Evolutionary conservation across 2,329 filamentous ascomycete genomes (phyloP).

Genomic region (Nemania sp.): DNA sequence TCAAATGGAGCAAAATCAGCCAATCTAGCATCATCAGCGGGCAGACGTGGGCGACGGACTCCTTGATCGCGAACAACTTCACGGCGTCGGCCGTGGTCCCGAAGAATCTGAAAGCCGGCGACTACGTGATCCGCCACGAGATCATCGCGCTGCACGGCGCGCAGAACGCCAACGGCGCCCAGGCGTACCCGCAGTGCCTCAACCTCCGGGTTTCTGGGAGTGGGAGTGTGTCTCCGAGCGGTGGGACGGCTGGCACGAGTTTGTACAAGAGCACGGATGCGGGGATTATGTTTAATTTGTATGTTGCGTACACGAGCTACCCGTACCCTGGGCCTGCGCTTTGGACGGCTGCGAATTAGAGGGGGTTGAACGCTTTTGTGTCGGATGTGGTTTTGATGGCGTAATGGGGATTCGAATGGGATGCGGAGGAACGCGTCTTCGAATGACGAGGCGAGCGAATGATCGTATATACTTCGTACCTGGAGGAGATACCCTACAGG

Average conservation of each 20-base stretch:
- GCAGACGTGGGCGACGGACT: constrained; percentile 56
- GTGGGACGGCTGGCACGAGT: constrained; percentile 38
- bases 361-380: background rate
- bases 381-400: background rate
- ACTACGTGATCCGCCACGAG: constrained; percentile 55
- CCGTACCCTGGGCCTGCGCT: constrained; percentile 33
- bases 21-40: constrained; percentile 52
- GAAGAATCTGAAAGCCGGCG: constrained; percentile 47
- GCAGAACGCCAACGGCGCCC: constrained; percentile 39
- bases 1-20: constrained; percentile 62
- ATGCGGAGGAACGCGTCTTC: background rate
- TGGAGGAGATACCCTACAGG: no score
- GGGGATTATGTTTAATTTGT: constrained; percentile 35
- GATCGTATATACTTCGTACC: no score
- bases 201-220: constrained; percentile 47
- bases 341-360: constrained; percentile 32
- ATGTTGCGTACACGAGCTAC: constrained; percentile 29
- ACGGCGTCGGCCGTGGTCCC: constrained; percentile 50
- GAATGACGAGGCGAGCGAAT: background rate
- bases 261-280: constrained; percentile 38
- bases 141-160: constrained; percentile 54
- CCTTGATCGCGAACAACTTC: constrained; percentile 48
- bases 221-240: constrained; percentile 32
- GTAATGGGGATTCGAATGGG: background rate
- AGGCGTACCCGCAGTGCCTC: constrained; percentile 50